A percentile compares a stretch with the other conserved stretches of the same genome.
Evolutionary conservation across 176 grass and related monocot genomes (phyloP).

Genomic region (Cenchrus fungigraminus): DNA sequence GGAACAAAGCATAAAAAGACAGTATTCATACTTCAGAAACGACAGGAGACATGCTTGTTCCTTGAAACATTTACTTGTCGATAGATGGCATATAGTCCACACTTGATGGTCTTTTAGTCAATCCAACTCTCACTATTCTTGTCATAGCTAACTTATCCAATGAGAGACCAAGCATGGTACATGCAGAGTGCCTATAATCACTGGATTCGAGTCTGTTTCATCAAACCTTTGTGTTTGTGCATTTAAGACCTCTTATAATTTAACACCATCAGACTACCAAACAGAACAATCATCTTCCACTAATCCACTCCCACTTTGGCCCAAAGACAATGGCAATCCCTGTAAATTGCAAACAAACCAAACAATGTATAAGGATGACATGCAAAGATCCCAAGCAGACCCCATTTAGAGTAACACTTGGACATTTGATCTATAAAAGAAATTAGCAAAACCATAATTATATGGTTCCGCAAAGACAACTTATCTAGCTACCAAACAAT

Average conservation of each 20-base stretch:
- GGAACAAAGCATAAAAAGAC: conserved; percentile 5
- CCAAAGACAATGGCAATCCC: conserved; percentile 24
- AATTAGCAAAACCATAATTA: not conserved
- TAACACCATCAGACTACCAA: conserved; percentile 21
- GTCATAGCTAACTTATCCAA: conserved; percentile 24
- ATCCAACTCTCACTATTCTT: conserved; percentile 36
- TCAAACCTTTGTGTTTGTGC: conserved; percentile 40
- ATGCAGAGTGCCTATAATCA: conserved; percentile 6
- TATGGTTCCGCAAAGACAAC: not conserved
- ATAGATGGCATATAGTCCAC: conserved; percentile 33
- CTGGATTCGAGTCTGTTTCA: conserved; percentile 26
- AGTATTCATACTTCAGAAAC: conserved; percentile 28
- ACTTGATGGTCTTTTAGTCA: conserved; percentile 24
- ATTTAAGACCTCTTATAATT: conserved; percentile 38
- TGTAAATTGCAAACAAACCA: conserved; percentile 20
- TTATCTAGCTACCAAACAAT: not conserved
- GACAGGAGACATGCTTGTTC: conserved; percentile 23
- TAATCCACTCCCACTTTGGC: conserved; percentile 16
- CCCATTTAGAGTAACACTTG: not conserved
- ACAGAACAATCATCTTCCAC: conserved; percentile 26
- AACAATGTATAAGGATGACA: conserved; percentile 3
- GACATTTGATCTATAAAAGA: not conserved
- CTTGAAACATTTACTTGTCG: conserved; percentile 34
- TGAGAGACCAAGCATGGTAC: conserved; percentile 30
- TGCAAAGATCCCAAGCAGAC: not conserved